Percentiles rank a stretch among this genome's conserved stretches.
Evolutionary conservation across 2,329 filamentous ascomycete species (phyloP).

Genomic region (Beauveria scarabaeidicola): DNA sequence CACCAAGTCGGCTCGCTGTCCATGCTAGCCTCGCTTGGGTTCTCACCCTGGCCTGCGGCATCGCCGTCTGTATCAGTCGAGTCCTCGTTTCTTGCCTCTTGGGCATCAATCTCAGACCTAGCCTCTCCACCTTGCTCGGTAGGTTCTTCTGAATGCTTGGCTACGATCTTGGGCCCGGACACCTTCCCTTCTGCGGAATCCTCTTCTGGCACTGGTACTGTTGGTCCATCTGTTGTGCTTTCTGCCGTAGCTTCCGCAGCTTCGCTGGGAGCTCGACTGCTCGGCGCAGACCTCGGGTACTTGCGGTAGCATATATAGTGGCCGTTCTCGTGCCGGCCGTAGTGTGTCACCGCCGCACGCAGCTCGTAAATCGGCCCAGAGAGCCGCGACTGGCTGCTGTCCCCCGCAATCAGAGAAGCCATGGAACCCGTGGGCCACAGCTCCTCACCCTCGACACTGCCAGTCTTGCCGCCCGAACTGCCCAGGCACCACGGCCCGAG

Average conservation of each 20-base stretch:
- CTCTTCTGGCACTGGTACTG: neutral
- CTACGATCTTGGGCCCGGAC: no score
- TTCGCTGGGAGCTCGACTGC: neutral
- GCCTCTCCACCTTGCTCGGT: neutral
- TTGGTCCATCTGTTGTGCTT: neutral
- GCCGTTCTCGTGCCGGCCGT: conserved; percentile 85
- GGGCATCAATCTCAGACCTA: neutral
- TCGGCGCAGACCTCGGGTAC: conserved; percentile 36
- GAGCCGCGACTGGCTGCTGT: conserved; percentile 39
- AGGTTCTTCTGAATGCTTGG: neutral
- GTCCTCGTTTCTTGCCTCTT: neutral
- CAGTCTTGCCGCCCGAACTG: conserved; percentile 26
- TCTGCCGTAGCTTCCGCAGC: neutral
- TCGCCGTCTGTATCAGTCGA: neutral
- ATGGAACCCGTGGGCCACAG: conserved; percentile 62
- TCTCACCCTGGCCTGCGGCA: neutral
- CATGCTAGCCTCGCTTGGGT: neutral
- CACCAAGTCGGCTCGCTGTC: conserved; percentile 43
- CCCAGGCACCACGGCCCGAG: conserved; percentile 81
- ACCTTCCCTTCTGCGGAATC: neutral
- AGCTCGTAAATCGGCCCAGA: conserved; percentile 63
- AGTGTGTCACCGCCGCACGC: conserved; percentile 78
- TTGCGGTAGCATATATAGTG: conserved; percentile 91
- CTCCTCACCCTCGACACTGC: conserved; percentile 36
- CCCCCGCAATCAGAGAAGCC: conserved; percentile 63